Percentiles rank a stretch among this genome's conserved stretches.
These are phyloP conservation scores for Isabelozyma pseudorhagii DNA, from an alignment of 805 yeast species.

Conservation along the genomic window DNA sequence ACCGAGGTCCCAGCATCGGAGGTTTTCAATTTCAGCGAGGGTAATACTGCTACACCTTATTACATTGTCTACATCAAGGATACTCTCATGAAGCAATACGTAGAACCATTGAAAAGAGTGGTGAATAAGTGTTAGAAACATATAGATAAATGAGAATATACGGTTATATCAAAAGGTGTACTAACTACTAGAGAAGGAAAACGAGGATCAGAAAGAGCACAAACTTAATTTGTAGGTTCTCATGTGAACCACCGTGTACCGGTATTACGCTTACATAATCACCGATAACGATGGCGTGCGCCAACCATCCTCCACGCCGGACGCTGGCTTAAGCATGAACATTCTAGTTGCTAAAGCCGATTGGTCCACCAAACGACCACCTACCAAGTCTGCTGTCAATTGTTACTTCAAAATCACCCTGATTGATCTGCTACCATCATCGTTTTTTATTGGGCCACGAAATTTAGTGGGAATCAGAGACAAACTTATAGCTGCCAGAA, in stretches of 20 bases:
- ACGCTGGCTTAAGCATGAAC: not conserved
- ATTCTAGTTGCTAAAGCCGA: not conserved
- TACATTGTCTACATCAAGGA: constrained; percentile 80
- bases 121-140: constrained; percentile 5
- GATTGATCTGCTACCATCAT: not conserved
- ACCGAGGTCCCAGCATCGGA: constrained; percentile 67
- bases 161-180: not conserved
- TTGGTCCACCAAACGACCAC: not conserved
- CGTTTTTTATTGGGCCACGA: not conserved
- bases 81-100: constrained; percentile 47
- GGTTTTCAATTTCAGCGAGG: constrained; percentile 62
- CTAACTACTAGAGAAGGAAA: too few species aligned
- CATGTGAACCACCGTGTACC: too few species aligned
- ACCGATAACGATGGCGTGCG: not conserved
- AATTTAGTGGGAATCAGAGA: too few species aligned
- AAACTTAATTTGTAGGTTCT: too few species aligned
- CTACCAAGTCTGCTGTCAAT: not conserved
- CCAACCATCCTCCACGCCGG: not conserved
- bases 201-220: too few species aligned
- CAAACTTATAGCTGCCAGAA: too few species aligned
- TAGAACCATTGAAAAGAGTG: constrained; percentile 63
- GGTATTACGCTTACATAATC: not conserved
- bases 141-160: not conserved
- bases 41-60: constrained; percentile 91
- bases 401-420: not conserved